Evolutionary conservation across 1,139 yeast genomes (phyloP).

Genomic region (Yamadazyma triangularis): DNA sequence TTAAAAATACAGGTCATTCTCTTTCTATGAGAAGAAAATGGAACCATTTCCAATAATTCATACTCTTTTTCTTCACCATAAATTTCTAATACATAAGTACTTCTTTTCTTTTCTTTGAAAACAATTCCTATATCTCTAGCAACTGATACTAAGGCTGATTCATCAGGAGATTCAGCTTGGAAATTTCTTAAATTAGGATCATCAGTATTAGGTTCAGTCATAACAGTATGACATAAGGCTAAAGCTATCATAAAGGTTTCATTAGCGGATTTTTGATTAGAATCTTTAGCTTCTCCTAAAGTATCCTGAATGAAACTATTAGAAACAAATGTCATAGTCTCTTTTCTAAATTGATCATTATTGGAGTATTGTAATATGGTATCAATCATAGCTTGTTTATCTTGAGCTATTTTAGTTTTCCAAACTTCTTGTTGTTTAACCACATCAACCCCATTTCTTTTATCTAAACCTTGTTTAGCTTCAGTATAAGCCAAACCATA

Average conservation of each 20-base stretch:
- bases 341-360: slow-evolving; percentile 60
- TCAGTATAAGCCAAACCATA: slow-evolving; percentile 96
- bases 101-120: slow-evolving; percentile 70
- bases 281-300: slow-evolving; percentile 24
- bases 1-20: slow-evolving; percentile 56
- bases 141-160: slow-evolving; percentile 89
- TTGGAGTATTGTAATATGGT: slow-evolving; percentile 42
- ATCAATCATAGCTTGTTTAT: slow-evolving; percentile 61
- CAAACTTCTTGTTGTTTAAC: slow-evolving; percentile 64
- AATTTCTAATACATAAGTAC: slow-evolving; percentile 62
- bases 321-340: slow-evolving; percentile 74
- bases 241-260: slow-evolving; percentile 82
- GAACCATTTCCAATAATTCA: slow-evolving; percentile 72
- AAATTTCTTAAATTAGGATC: slow-evolving; percentile 54
- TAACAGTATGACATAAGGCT: slow-evolving; percentile 89
- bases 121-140: slow-evolving; percentile 92
- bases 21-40: slow-evolving; percentile 88
- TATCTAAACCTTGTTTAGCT: slow-evolving; percentile 88
- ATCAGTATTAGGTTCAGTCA: slow-evolving; percentile 60
- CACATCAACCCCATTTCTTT: slow-evolving; percentile 79
- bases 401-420: slow-evolving; percentile 56
- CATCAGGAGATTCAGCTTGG: slow-evolving; percentile 98
- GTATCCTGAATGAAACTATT: slow-evolving; percentile 48
- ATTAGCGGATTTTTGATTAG: slow-evolving; percentile 59
- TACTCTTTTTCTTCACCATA: slow-evolving; percentile 73